These are phyloP conservation scores for Ceratobasidium sp. DNA, from an alignment of 1,284 basidiomycete species.

Conservation along the genomic window DNA sequence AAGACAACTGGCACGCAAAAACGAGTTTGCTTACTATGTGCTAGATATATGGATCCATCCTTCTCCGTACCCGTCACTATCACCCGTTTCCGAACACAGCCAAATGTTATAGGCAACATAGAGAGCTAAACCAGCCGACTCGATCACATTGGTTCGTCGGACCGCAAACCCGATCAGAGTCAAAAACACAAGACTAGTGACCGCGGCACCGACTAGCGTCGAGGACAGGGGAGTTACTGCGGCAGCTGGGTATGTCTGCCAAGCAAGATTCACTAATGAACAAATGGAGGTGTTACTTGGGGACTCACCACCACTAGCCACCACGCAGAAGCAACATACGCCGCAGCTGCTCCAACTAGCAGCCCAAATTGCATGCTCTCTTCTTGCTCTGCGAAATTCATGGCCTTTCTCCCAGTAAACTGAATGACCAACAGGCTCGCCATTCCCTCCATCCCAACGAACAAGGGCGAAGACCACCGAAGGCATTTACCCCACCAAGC, in stretches of 20 bases:
- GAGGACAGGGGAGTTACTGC: slow-evolving; percentile 87
- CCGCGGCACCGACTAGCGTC: slow-evolving; percentile 82
- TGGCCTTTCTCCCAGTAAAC: slow-evolving; percentile 75
- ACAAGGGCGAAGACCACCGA: slow-evolving; percentile 78
- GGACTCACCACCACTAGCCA: slow-evolving; percentile 80
- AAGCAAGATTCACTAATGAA: slow-evolving; percentile 7
- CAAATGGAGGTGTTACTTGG: slow-evolving; percentile 8
- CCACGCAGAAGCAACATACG: slow-evolving; percentile 82
- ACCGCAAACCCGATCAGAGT: slow-evolving; percentile 91
- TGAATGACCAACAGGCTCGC: slow-evolving; percentile 86
- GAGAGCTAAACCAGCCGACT: slow-evolving; percentile 87
- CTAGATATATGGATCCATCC: slow-evolving; percentile 58
- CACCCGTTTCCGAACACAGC: slow-evolving; percentile 71
- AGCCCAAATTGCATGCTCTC: slow-evolving; percentile 81
- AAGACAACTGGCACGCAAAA: neutral
- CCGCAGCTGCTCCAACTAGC: slow-evolving; percentile 77
- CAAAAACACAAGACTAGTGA: slow-evolving; percentile 82
- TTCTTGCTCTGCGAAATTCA: slow-evolving; percentile 74
- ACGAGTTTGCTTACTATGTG: slow-evolving; percentile 57
- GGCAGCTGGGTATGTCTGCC: slow-evolving; percentile 80
- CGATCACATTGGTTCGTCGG: slow-evolving; percentile 91
- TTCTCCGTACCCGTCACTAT: slow-evolving; percentile 46
- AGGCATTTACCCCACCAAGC: slow-evolving; percentile 80
- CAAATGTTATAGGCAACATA: slow-evolving; percentile 90
- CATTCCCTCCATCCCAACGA: slow-evolving; percentile 85